Percentiles rank a stretch among this genome's conserved stretches.
Evolutionary conservation across 1,284 basidiomycete genomes (phyloP).

Genomic region (Ustilago xerochloae): DNA sequence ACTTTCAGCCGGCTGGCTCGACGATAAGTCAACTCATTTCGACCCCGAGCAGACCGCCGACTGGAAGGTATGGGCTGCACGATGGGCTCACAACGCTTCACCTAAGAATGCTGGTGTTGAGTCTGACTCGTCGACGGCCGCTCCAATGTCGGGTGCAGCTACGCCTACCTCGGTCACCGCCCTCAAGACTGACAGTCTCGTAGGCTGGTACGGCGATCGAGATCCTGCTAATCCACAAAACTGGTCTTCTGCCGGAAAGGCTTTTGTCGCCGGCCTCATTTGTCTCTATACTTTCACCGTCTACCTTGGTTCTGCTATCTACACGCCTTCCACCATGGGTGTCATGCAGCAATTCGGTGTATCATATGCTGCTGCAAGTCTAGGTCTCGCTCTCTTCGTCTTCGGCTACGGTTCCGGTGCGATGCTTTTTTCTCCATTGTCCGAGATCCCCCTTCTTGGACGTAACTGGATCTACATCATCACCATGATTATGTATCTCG

Average conservation of each 20-base stretch:
- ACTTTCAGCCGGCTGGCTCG: background rate
- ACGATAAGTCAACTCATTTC: background rate
- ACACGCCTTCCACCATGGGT: constrained; percentile 16
- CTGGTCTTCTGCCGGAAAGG: constrained; percentile 48
- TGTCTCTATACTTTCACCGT: constrained; percentile 70
- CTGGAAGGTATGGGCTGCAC: background rate
- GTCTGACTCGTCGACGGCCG: background rate
- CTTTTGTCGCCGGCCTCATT: constrained; percentile 53
- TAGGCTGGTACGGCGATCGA: constrained; percentile 65
- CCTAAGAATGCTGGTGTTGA: too few relatives aligned
- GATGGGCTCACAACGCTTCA: background rate
- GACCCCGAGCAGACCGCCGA: background rate
- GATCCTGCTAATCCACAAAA: constrained; percentile 60
- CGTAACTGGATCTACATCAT: constrained; percentile 41
- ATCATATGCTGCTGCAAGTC: constrained; percentile 69
- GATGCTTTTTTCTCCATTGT: constrained; percentile 64
- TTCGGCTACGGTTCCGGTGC: constrained; percentile 48
- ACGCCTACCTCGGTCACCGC: background rate
- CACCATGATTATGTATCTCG: constrained; percentile 22
- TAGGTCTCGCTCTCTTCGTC: constrained; percentile 26
- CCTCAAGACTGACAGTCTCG: constrained; percentile 64
- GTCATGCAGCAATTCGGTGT: constrained; percentile 25
- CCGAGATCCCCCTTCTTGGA: constrained; percentile 63
- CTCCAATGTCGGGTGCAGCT: background rate
- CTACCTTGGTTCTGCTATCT: constrained; percentile 72